These are phyloP conservation scores for Prunus armeniaca DNA, from an alignment of 306 rosid species.

Conservation along the genomic window DNA sequence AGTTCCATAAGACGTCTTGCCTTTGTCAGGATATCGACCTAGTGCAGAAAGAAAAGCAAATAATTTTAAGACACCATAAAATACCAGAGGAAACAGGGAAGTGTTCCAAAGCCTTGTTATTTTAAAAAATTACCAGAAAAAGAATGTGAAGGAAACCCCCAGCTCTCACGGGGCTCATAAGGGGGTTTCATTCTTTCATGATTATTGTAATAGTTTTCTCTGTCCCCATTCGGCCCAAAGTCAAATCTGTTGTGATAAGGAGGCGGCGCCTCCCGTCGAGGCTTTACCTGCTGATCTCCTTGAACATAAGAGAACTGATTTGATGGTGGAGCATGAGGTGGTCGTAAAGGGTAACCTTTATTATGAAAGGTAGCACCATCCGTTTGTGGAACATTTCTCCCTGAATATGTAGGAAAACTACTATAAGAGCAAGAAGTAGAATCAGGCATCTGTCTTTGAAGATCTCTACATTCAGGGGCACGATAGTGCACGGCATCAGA, in stretches of 20 bases:
- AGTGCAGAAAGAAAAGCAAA: constrained; percentile 15
- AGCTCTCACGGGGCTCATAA: constrained; percentile 58
- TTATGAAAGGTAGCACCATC: constrained; percentile 45
- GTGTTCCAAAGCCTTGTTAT: not conserved
- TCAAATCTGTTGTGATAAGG: constrained; percentile 64
- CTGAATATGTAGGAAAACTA: constrained; percentile 44
- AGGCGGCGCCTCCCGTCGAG: constrained; percentile 58
- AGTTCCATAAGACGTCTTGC: constrained; percentile 37
- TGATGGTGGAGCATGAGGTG: constrained; percentile 72
- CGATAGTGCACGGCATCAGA: constrained; percentile 47
- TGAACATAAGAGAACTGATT: constrained; percentile 76
- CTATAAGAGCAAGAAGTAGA: constrained; percentile 47
- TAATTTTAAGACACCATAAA: constrained; percentile 3
- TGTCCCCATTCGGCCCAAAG: constrained; percentile 53
- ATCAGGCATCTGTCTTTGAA: constrained; percentile 53
- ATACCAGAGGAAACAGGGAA: constrained; percentile 9
- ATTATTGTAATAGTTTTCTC: constrained; percentile 68
- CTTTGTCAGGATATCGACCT: constrained; percentile 71
- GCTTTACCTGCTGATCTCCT: constrained; percentile 60
- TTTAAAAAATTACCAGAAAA: constrained; percentile 49
- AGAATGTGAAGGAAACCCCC: constrained; percentile 61
- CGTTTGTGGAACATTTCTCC: constrained; percentile 42
- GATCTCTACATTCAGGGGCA: constrained; percentile 60
- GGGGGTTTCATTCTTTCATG: constrained; percentile 81
- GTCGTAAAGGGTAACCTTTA: constrained; percentile 59